Base-by-base conservation (phyloP, 371 early-diverging fungal species). In the Mortierella sp. region DNA sequence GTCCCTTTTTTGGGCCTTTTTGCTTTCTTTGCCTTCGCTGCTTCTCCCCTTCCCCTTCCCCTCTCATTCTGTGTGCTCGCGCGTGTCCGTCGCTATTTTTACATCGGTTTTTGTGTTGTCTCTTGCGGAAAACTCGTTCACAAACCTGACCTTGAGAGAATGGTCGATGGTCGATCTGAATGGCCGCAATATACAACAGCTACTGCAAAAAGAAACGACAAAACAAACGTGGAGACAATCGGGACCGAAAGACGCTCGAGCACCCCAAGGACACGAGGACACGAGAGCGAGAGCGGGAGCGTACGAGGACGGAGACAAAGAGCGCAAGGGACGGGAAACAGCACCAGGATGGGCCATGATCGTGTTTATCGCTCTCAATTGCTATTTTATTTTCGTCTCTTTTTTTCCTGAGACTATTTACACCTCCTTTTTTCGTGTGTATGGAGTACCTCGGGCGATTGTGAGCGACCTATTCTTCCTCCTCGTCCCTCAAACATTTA, bases 341-440 rank as follows among this genome's bases (percentile, higher is more conserved):
- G 72, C 75, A 77, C 75, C 77, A 69, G 28, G 77, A 57, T 50
- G 55, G 34, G 40, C 48, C 59, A 51, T 74, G 71, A 78, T 70
- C 37, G 37, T 61, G 37, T 78, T 80, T 71, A 76, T 80, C 73
- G 77, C 75, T 85, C 78, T 75, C 74, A 74, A 74, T 44, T 74
- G 51, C 64, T 70, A 72, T 71, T 77, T 72, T 61, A 57, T 73
- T 69, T 74, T n/a, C 77, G 55, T 51, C 64, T 19, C 55, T 43
- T 73, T 57, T 43, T 70, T 69, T 83, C 75, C 72, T 83, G 80
- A 80, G 71, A 82, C 83, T 82, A 67, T 82, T 82, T 76, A 74
- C 76, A 73, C 79, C 83, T 82, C 83, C 83, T 82, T 82, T 78
- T 82, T 81, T 74, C 67, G 74, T 71, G 69, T 74, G 72, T 70